phyloP scores from a whole-genome alignment of 768 basidiomycete genomes.

The Sutorius australiensis region DNA sequence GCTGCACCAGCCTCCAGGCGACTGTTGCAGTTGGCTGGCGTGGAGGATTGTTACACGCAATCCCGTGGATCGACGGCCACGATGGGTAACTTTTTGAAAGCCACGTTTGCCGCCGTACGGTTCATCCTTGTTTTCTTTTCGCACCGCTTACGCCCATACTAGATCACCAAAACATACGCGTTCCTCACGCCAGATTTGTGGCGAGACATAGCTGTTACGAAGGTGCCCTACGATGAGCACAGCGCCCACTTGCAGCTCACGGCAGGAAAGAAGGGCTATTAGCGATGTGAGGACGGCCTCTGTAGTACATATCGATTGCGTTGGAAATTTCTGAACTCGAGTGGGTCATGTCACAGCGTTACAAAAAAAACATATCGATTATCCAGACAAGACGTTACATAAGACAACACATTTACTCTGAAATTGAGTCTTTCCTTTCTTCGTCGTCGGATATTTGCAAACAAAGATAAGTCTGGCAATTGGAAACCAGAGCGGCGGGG shows the following conservation, averaged over 20 bases:
- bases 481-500: slow-evolving; percentile 11
- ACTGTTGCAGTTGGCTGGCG: slow-evolving; percentile 94
- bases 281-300: slow-evolving; percentile 24
- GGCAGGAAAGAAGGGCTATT: slow-evolving; percentile 70
- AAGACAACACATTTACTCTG: background rate
- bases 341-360: background rate
- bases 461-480: background rate
- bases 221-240: slow-evolving; percentile 93
- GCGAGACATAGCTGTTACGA: slow-evolving; percentile 88
- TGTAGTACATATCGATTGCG: background rate
- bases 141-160: slow-evolving; percentile 1
- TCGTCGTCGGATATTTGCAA: background rate
- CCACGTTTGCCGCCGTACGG: slow-evolving; percentile 87
- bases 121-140: background rate
- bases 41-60: slow-evolving; percentile 97
- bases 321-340: slow-evolving; percentile 1
- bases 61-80: slow-evolving; percentile 98
- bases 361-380: background rate
- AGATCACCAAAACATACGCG: slow-evolving; percentile 97
- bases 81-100: slow-evolving; percentile 99
- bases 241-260: slow-evolving; percentile 86
- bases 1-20: slow-evolving; percentile 98
- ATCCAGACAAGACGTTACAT: background rate
- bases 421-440: background rate
- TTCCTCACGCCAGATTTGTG: slow-evolving; percentile 99